phyloP scores from a whole-genome alignment of 306 rosid species.

The Glycine latifolia region DNA sequence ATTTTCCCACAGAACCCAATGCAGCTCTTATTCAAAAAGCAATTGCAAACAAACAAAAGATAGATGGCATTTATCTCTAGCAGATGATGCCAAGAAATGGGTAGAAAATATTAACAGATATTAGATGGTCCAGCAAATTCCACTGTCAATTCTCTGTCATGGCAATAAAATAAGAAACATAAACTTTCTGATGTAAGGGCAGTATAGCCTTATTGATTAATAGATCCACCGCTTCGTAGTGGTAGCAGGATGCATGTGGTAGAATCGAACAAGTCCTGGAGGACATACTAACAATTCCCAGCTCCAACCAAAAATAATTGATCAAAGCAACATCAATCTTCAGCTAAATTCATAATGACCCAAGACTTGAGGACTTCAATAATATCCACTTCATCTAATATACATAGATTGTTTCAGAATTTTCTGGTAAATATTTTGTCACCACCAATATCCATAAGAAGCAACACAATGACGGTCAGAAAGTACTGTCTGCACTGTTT shows the following conservation, averaged over 20 bases:
- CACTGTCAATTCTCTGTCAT: slow-evolving; percentile 70
- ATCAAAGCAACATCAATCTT: slow-evolving; percentile 50
- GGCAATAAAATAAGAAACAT: slow-evolving; percentile 57
- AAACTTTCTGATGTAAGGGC: slow-evolving; percentile 65
- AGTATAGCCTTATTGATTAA: slow-evolving; percentile 77
- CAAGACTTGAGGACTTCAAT: slow-evolving; percentile 49
- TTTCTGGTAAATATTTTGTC: slow-evolving; percentile 51
- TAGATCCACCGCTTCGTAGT: slow-evolving; percentile 50
- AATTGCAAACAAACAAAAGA: slow-evolving; percentile 56
- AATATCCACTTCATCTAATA: slow-evolving; percentile 61
- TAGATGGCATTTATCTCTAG: slow-evolving; percentile 68
- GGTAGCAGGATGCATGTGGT: slow-evolving; percentile 46
- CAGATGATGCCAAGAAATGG: slow-evolving; percentile 53
- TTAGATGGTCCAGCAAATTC: slow-evolving; percentile 62
- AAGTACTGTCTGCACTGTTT: slow-evolving; percentile 55
- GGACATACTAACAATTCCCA: slow-evolving; percentile 63
- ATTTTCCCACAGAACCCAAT: slow-evolving; percentile 63
- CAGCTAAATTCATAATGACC: slow-evolving; percentile 50
- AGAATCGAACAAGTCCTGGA: slow-evolving; percentile 52
- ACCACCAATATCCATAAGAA: slow-evolving; percentile 62
- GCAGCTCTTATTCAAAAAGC: slow-evolving; percentile 73
- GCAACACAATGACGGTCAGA: slow-evolving; percentile 43
- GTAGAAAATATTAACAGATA: slow-evolving; percentile 52
- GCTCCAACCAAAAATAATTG: slow-evolving; percentile 50
- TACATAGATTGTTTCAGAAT: slow-evolving; percentile 50